A percentile compares a stretch with the other conserved stretches of the same genome.
Conservation (phyloP, 2,329 filamentous ascomycete species). For the Lasiodiplodia theobromae region DNA sequence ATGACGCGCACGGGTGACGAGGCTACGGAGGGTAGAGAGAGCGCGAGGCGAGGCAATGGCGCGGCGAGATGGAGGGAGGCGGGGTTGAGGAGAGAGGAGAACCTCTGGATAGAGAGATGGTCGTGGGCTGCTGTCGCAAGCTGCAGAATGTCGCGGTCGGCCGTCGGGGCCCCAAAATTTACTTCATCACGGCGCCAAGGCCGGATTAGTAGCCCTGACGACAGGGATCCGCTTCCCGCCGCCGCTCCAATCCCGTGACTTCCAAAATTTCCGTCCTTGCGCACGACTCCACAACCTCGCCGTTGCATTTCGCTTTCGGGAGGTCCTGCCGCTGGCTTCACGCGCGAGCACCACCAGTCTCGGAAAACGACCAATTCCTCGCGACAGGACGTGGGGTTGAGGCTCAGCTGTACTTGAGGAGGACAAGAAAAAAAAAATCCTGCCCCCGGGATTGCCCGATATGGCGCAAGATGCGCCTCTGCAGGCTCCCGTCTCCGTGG, state of each 20-base stretch:
- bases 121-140: conserved; percentile 1
- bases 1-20: background rate
- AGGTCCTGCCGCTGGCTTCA: background rate
- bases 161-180: conserved; percentile 27
- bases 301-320: background rate
- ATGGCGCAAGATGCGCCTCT: conserved; percentile 21
- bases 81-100: background rate
- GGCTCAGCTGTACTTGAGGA: background rate
- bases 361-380: background rate
- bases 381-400: background rate
- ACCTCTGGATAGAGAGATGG: background rate
- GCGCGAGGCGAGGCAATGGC: background rate
- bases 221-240: conserved; percentile 18
- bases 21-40: background rate
- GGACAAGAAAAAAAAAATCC: background rate
- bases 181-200: conserved; percentile 28
- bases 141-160: conserved; percentile 20
- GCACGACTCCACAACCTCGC: background rate
- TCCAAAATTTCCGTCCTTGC: conserved; percentile 25
- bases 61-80: background rate
- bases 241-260: conserved; percentile 23
- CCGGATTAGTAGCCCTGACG: background rate
- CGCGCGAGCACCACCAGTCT: background rate
- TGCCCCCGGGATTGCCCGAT: conserved; percentile 16
- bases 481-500: conserved; percentile 7